Conservation (phyloP, 2,329 filamentous ascomycete species). For the Fusarium continuum region DNA sequence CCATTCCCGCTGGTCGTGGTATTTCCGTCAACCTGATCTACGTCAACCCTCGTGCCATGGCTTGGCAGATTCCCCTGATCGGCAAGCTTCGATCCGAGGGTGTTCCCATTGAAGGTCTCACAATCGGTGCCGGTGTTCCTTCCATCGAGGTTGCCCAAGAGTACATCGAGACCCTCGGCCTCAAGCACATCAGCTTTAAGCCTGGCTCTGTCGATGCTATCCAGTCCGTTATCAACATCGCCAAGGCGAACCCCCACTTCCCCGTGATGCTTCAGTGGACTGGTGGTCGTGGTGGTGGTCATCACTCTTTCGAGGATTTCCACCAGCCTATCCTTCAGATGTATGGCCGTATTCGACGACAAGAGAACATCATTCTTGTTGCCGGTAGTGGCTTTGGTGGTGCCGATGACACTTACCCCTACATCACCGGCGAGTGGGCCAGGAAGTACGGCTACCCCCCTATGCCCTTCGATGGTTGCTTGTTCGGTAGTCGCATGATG, state of each 20-base stretch:
- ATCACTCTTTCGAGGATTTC: constrained; percentile 96
- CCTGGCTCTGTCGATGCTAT: constrained; percentile 90
- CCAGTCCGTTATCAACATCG: constrained; percentile 89
- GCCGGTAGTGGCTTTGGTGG: constrained; percentile 93
- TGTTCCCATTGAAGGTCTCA: constrained; percentile 89
- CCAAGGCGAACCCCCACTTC: constrained; percentile 92
- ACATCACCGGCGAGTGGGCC: constrained; percentile 91
- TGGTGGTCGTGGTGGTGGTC: constrained; percentile 89
- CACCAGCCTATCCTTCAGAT: constrained; percentile 90
- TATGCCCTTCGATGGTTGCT: constrained; percentile 93
- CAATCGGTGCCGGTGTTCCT: constrained; percentile 91
- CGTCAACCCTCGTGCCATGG: constrained; percentile 88
- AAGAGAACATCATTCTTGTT: constrained; percentile 86
- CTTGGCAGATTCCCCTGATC: constrained; percentile 89
- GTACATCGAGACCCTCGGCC: constrained; percentile 90
- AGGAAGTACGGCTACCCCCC: constrained; percentile 84
- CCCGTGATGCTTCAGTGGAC: constrained; percentile 96
- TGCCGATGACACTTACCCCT: constrained; percentile 89
- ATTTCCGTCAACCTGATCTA: constrained; percentile 93
- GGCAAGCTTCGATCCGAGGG: constrained; percentile 83
- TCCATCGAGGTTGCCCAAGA: constrained; percentile 93
- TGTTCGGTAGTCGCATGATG: constrained; percentile 95
- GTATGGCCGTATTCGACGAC: constrained; percentile 87
- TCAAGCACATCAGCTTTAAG: constrained; percentile 96
- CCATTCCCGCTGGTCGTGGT: constrained; percentile 84